Base-by-base conservation (phyloP, 805 yeast genomes). In the Pichia heedii region DNA sequence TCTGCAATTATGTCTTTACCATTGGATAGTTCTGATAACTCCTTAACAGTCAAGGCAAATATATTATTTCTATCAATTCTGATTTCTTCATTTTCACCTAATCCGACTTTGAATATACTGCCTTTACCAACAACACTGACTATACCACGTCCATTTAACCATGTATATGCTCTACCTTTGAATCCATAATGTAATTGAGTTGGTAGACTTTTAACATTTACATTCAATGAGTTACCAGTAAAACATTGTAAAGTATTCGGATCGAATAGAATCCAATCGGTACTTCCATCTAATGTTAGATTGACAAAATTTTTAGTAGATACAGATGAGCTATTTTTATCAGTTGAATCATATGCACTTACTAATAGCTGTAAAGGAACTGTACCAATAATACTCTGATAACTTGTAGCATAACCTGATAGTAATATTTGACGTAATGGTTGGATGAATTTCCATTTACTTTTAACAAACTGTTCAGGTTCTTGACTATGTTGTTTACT, bases 251-350 rank as follows among this genome's bases (percentile, higher is more conserved):
- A 54, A 0, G 79, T 66, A 15, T 63, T 55, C 1, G 66, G 61
- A 36, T 71, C 65, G 37, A 80, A 63, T 4, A 80, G 44, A 1
- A 81, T 82, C 83, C 84, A 80, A 52, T 80, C 87, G 18, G 58
- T 57, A 1, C 74, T 62, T 2, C 87, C 87, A 49, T 80, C 83
- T 45, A 80, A 54, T 3, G 62, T 47, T 22, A 80, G 45, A 35
- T 60, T 64, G 10, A 68, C 70, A 48, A 76, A 69, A 3, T 78
- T 62, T 38, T 65, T 69, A 18, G 60, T 37, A 45, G 32, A 29
- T 13, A 9, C 6, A 2, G 32, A 29, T 29, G 37, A 5, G 40
- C 33, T 15, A 22, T 43, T 11, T 48, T 48, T 39, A 22, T 54
- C n/a, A 50, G 44, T 43, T 20, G 47, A 43, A 9, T 48, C 52